phyloP scores from a whole-genome alignment of 139 green algal species.

The Micractinium sp. region DNA sequence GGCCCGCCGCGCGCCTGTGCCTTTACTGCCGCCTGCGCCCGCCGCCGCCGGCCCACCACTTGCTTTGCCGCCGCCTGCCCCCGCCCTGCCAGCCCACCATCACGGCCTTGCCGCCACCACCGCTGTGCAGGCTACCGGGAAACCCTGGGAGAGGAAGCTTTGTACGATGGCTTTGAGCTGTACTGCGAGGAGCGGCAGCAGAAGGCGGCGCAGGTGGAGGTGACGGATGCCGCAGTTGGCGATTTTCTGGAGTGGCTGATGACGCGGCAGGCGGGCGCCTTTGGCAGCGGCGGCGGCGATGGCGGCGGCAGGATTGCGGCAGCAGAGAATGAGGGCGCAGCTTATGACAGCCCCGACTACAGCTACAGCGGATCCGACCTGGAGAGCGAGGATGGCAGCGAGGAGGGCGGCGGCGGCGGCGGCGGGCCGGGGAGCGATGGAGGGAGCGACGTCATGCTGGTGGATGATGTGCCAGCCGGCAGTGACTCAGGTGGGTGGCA shows the following conservation, averaged over 20 bases:
- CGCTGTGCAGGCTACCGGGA: slow-evolving; percentile 39
- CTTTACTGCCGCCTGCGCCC: no score
- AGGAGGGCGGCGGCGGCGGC: neutral
- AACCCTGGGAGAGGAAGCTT: slow-evolving; percentile 26
- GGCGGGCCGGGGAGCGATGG: neutral
- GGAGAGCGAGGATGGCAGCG: neutral
- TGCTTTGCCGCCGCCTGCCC: no score
- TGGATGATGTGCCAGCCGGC: neutral
- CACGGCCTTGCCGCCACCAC: neutral
- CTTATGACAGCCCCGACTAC: slow-evolving; percentile 22
- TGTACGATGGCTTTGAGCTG: slow-evolving; percentile 39
- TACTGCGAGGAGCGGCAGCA: neutral
- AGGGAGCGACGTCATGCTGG: neutral
- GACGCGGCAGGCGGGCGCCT: neutral
- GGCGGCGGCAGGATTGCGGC: neutral
- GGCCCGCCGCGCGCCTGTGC: no score
- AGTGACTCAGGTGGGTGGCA: neutral
- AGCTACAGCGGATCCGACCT: slow-evolving; percentile 16
- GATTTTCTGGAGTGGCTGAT: slow-evolving; percentile 30
- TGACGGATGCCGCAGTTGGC: neutral
- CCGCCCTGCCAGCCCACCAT: neutral
- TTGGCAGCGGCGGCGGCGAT: neutral
- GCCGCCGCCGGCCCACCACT: no score
- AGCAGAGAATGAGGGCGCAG: neutral
- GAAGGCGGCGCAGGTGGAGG: neutral